Evolutionary conservation across 768 basidiomycete species (phyloP), one percentile per base, ranked within the genome.

Genomic region (Boletus fagicola): DNA sequence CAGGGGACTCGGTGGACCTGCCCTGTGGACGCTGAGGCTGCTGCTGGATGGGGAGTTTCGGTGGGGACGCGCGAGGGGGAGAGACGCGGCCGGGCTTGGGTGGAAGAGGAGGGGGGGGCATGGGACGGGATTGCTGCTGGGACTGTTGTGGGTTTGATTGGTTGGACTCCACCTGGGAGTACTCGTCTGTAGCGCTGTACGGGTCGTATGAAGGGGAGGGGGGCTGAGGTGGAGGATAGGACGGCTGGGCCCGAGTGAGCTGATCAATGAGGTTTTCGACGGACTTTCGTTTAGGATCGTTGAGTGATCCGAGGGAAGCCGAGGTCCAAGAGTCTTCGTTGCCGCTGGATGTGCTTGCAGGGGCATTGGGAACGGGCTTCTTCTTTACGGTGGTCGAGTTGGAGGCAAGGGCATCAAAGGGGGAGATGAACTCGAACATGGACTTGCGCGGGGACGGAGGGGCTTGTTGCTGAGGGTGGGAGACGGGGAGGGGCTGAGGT

Each of bases 391-490:
- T 54, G 42, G 69, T 68, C 0, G 68, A 35, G n/a, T 79, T 74
- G 9, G 83, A 61, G n/a, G 73, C 79, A 46, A 93, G 79, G 26
- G 88, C 90, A 63, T 94, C 91, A 63, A 93, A 92, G 2, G 92
- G 86, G 49, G 90, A 91, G 49, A 87, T 80, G 59, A 90, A 93
- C 39, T 92, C 90, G 63, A 94, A 94, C 81, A 92, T 84, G 49
- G 89, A 88, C 71, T 88, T 86, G 64, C 85, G 87, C 24, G 86
- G 81, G 42, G 87, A 86, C 31, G 89, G 82, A 0, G 87, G 83
- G 4, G 81, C 75, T 56, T 77, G 81, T 49, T 78, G 79, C 49
- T 61, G 68, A 13, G 68, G 68, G 43, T 65, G 66, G 42, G 67
- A 62, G 50, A 64, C 67, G 20, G 68, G 53, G 16, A 62, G 28